phyloP scores from a whole-genome alignment of 352 stramenopile genomes.

The Peronospora destructor region DNA sequence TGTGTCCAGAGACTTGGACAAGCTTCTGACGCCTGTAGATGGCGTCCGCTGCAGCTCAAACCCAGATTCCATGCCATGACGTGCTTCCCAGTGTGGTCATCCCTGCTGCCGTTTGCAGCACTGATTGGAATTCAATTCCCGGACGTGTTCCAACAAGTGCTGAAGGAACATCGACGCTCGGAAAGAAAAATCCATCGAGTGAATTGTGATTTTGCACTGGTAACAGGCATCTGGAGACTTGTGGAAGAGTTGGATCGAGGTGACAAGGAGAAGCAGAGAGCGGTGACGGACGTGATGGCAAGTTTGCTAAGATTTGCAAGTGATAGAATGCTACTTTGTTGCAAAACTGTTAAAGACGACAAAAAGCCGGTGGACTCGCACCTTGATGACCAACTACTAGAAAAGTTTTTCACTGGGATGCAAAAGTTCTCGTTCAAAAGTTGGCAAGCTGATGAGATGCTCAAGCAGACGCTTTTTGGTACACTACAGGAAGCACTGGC shows the following conservation, averaged over 20 bases:
- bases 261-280: constrained; percentile 7
- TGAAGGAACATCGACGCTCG: constrained; percentile 10
- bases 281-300: constrained; percentile 19
- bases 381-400: constrained; percentile 52
- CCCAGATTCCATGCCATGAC: constrained; percentile 56
- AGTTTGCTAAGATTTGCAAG: constrained; percentile 30
- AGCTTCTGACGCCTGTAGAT: constrained; percentile 35
- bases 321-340: constrained; percentile 16
- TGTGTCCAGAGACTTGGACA: constrained; percentile 26
- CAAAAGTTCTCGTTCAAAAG: constrained; percentile 54
- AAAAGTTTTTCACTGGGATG: constrained; percentile 46
- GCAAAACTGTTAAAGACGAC: not conserved
- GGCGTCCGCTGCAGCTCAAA: constrained; percentile 32
- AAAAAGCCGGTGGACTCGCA: constrained; percentile 6
- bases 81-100: constrained; percentile 50
- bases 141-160: constrained; percentile 6
- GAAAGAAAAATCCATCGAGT: constrained; percentile 13
- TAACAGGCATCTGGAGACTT: constrained; percentile 48
- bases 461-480: constrained; percentile 21
- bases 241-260: constrained; percentile 35
- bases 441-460: constrained; percentile 25
- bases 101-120: constrained; percentile 43
- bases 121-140: constrained; percentile 34
- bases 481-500: constrained; percentile 12
- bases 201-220: constrained; percentile 56